These are phyloP conservation scores for Eimeria sp. DNA, from an alignment of 169 alveolate species.

Conservation along the genomic window DNA sequence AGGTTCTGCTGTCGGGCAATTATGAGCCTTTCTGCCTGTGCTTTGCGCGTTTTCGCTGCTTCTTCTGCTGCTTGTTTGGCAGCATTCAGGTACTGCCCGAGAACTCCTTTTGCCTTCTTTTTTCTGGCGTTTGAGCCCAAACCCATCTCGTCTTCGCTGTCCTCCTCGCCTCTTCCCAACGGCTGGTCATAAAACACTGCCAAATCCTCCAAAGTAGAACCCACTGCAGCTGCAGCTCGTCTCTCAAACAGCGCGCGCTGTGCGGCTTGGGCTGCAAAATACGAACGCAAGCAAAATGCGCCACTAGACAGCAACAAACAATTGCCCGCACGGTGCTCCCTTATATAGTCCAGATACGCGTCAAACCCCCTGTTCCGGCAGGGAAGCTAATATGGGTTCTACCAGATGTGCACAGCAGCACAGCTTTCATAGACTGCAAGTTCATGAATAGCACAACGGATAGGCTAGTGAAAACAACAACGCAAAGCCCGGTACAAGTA, in stretches of 20 bases:
- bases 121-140: neutral
- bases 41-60: constrained; percentile 41
- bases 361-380: no score
- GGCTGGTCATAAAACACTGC: constrained; percentile 58
- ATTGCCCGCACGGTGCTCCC: neutral
- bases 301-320: neutral
- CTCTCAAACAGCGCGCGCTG: constrained; percentile 64
- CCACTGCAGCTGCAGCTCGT: constrained; percentile 73
- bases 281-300: neutral
- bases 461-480: neutral
- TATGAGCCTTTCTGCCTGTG: constrained; percentile 67
- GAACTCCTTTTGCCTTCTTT: neutral
- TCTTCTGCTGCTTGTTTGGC: constrained; percentile 83
- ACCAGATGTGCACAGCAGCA: neutral
- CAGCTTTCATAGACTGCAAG: neutral
- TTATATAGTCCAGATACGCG: no score
- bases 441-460: neutral
- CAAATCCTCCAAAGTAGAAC: constrained; percentile 76
- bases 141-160: constrained; percentile 9
- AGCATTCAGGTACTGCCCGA: constrained; percentile 74
- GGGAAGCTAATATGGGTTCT: neutral
- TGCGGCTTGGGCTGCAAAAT: constrained; percentile 49
- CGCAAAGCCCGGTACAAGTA: neutral
- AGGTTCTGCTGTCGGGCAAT: constrained; percentile 68
- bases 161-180: constrained; percentile 37